phyloP scores from a whole-genome alignment of 345 rosid species.

The Bruguiera sexangula region DNA sequence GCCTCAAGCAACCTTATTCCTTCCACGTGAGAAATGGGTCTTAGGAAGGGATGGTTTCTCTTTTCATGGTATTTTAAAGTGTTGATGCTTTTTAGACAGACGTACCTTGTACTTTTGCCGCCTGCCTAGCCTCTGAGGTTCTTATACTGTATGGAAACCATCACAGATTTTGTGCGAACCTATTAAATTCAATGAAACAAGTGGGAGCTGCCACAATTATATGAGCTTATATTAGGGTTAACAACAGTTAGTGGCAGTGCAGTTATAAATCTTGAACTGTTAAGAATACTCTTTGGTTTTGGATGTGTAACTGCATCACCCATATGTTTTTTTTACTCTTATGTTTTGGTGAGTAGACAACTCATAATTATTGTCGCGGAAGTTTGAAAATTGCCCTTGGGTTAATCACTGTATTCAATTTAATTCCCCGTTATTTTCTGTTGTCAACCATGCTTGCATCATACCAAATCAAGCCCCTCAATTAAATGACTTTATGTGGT shows the following conservation, averaged over 20 bases:
- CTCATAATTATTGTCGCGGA: neutral
- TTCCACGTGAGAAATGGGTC: neutral
- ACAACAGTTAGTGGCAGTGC: neutral
- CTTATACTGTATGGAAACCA: neutral
- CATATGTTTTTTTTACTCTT: neutral
- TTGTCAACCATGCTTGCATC: neutral
- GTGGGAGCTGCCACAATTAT: neutral
- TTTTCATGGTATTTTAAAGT: neutral
- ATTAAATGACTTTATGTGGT: neutral
- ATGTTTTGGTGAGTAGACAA: neutral
- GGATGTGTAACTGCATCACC: too few species aligned
- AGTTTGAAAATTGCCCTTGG: neutral
- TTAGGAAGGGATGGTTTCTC: neutral
- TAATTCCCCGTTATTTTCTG: neutral
- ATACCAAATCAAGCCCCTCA: conserved; percentile 1
- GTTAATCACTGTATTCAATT: neutral
- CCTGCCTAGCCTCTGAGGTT: neutral
- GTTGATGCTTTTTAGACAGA: neutral
- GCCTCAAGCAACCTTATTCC: conserved; percentile 4
- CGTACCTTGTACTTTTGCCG: neutral
- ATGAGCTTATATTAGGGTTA: neutral
- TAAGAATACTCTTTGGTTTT: neutral
- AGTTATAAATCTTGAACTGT: neutral
- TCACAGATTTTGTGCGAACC: neutral
- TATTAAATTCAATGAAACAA: neutral